These are phyloP conservation scores for Calocybe gambosa DNA, from an alignment of 1,284 basidiomycete species.

Conservation along the genomic window DNA sequence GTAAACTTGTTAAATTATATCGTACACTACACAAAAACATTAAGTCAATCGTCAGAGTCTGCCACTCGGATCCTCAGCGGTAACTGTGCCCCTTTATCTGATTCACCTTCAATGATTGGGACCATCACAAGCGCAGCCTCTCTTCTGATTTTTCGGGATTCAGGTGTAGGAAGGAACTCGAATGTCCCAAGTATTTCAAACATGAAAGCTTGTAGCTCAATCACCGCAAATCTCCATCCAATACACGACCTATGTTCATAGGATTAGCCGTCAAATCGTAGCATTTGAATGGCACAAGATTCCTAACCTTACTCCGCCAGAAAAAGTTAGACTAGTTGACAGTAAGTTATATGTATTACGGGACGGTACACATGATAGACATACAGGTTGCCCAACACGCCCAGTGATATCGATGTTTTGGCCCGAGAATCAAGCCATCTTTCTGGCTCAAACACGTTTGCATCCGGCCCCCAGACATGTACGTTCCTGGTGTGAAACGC, in stretches of 20 bases:
- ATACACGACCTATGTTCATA: slow-evolving; percentile 27
- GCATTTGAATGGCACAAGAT: slow-evolving; percentile 18
- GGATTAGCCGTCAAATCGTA: background rate
- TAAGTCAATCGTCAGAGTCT: slow-evolving; percentile 2
- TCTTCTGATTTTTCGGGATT: slow-evolving; percentile 32
- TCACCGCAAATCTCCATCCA: slow-evolving; percentile 48
- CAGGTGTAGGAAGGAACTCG: slow-evolving; percentile 38
- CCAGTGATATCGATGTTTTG: slow-evolving; percentile 34
- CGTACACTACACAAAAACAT: no score
- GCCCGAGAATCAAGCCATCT: slow-evolving; percentile 37
- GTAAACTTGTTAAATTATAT: no score
- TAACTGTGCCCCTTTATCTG: slow-evolving; percentile 39
- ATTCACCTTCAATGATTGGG: slow-evolving; percentile 41
- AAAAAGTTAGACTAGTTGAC: slow-evolving; percentile 28
- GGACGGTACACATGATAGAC: slow-evolving; percentile 14
- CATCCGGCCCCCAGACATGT: slow-evolving; percentile 44
- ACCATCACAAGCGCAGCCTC: slow-evolving; percentile 37
- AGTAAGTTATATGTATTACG: no score
- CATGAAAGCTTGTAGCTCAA: slow-evolving; percentile 47
- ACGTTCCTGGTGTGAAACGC: slow-evolving; percentile 32
- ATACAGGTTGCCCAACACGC: slow-evolving; percentile 48
- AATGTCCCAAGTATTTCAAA: slow-evolving; percentile 43
- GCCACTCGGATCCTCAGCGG: slow-evolving; percentile 44
- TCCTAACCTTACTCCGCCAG: slow-evolving; percentile 32
- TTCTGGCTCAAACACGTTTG: slow-evolving; percentile 43